A percentile compares a stretch with the other conserved stretches of the same genome.
Evolutionary conservation across 148 eudicot genomes (phyloP).

Genomic region (Rhododendron henanense): DNA sequence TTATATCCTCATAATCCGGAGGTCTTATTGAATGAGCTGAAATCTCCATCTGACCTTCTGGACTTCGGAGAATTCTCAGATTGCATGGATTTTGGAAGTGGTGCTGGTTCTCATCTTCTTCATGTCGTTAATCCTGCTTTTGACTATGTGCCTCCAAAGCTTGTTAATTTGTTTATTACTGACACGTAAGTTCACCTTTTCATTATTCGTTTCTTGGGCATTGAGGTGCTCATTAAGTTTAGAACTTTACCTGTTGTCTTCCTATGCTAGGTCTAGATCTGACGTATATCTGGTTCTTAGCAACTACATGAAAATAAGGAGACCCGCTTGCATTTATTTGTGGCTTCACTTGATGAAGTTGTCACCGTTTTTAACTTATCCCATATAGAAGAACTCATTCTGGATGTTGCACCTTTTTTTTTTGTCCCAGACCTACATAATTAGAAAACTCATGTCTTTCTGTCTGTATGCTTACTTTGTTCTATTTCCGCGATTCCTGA

Average conservation of each 20-base stretch:
- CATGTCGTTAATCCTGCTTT: constrained; percentile 97
- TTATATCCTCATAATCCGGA: constrained; percentile 98
- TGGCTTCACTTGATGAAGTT: background rate
- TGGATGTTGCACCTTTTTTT: background rate
- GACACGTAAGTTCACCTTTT: constrained; percentile 69
- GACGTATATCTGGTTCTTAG: background rate
- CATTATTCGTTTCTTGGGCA: background rate
- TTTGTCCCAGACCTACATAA: background rate
- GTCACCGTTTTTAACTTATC: background rate
- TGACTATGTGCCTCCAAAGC: constrained; percentile 95
- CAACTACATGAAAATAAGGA: background rate
- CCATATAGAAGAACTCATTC: background rate
- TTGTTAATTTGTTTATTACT: constrained; percentile 89
- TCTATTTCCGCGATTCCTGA: background rate
- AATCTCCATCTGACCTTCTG: constrained; percentile 90
- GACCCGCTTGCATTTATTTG: background rate
- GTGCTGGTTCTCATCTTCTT: constrained; percentile 78
- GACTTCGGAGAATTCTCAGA: constrained; percentile 98
- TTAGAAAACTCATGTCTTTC: background rate
- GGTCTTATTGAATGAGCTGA: constrained; percentile 87
- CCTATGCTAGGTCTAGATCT: background rate
- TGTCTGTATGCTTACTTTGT: background rate
- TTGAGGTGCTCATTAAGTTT: background rate
- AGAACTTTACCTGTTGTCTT: background rate
- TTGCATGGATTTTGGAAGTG: constrained; percentile 85